A percentile compares a stretch with the other conserved stretches of the same genome.
Conservation (phyloP, 2,329 filamentous ascomycete species). For the Exserohilum turcica region DNA sequence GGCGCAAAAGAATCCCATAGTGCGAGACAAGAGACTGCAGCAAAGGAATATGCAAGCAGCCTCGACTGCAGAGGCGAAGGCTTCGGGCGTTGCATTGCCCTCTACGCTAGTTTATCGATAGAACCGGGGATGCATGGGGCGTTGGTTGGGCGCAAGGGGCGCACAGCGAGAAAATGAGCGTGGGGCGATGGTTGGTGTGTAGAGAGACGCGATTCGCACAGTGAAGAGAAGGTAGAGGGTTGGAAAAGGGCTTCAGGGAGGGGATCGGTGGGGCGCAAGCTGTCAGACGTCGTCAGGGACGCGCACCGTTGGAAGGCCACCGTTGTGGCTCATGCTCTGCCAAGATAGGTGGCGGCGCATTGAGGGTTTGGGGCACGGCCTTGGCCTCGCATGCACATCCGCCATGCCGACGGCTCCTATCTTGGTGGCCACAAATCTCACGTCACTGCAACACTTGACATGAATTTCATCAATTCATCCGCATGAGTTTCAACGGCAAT, state of each 20-base stretch:
- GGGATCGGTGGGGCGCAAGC: constrained; percentile 1
- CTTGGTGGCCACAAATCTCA: too few relatives aligned
- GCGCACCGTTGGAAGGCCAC: not conserved
- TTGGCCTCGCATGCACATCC: too few relatives aligned
- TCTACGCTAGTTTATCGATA: constrained; percentile 31
- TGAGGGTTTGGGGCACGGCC: too few relatives aligned
- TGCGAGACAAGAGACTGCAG: constrained; percentile 63
- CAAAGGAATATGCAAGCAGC: constrained; percentile 68
- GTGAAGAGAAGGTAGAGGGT: not conserved
- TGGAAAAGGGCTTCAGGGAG: not conserved
- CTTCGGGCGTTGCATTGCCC: constrained; percentile 54
- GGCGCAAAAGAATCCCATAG: constrained; percentile 66
- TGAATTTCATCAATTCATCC: not conserved
- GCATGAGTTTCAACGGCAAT: too few relatives aligned
- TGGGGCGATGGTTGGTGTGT: not conserved
- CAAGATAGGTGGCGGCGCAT: constrained; percentile 7
- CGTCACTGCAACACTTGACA: not conserved
- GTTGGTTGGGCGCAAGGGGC: constrained; percentile 19
- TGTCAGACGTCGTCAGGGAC: constrained; percentile 1
- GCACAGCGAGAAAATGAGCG: constrained; percentile 15
- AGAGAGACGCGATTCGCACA: not conserved
- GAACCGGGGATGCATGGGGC: constrained; percentile 24
- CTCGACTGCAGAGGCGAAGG: constrained; percentile 73
- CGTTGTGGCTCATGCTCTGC: not conserved
- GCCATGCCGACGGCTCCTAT: too few relatives aligned